A percentile compares a stretch with the other conserved stretches of the same genome.
These are phyloP conservation scores for Candida buenavistaensis DNA, from an alignment of 1,139 yeast genomes.

Conservation along the genomic window DNA sequence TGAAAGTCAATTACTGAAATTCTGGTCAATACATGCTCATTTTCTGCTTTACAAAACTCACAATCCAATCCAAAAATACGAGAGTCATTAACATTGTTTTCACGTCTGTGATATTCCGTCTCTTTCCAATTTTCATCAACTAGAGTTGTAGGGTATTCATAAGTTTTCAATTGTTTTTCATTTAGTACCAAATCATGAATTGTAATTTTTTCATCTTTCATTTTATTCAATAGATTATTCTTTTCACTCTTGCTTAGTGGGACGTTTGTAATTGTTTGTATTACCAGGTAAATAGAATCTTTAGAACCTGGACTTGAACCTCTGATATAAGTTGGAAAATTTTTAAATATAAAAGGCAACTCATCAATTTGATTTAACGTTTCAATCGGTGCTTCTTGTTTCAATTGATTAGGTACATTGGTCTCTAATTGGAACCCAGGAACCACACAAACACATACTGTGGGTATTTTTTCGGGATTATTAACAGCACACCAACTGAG, in stretches of 20 bases:
- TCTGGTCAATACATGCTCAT: slow-evolving; percentile 71
- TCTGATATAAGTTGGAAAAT: slow-evolving; percentile 44
- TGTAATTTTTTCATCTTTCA: slow-evolving; percentile 43
- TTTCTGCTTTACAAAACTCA: slow-evolving; percentile 77
- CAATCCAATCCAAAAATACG: slow-evolving; percentile 84
- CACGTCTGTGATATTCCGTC: slow-evolving; percentile 47
- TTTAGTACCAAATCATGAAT: slow-evolving; percentile 55
- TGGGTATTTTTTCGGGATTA: slow-evolving; percentile 22
- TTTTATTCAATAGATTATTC: slow-evolving; percentile 30
- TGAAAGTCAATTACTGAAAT: slow-evolving; percentile 71
- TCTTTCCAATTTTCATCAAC: slow-evolving; percentile 51
- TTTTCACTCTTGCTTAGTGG: slow-evolving; percentile 59
- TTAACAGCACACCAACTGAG: slow-evolving; percentile 37
- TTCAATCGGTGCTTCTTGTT: slow-evolving; percentile 10
- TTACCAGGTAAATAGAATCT: slow-evolving; percentile 54
- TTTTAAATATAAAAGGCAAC: slow-evolving; percentile 36
- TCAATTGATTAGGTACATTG: not conserved
- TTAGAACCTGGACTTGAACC: slow-evolving; percentile 63
- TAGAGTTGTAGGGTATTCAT: slow-evolving; percentile 54
- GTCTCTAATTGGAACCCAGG: slow-evolving; percentile 59
- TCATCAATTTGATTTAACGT: slow-evolving; percentile 16
- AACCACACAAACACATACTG: slow-evolving; percentile 60
- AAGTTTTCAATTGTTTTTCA: slow-evolving; percentile 42
- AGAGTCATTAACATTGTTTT: slow-evolving; percentile 41
- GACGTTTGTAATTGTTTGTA: slow-evolving; percentile 54